Conservation (phyloP, 331 rosid genomes). For the Rosa hybrid region DNA sequence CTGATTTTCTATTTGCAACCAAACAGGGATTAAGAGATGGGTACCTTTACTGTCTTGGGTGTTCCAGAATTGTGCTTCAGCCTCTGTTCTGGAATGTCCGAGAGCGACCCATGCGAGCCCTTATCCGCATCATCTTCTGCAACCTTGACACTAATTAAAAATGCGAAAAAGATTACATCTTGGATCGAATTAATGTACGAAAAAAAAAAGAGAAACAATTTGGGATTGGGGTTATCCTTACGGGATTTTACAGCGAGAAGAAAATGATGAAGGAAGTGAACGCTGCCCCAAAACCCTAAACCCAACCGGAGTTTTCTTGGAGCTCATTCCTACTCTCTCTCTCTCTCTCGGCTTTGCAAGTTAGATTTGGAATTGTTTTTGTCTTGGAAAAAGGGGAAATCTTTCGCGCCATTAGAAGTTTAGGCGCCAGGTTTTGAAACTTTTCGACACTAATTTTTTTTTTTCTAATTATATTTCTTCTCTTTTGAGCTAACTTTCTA, state of each 20-base stretch:
- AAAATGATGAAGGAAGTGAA: conserved; percentile 53
- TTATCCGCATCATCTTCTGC: conserved; percentile 15
- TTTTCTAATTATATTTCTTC: no score
- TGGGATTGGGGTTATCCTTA: conserved; percentile 30
- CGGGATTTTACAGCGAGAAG: conserved; percentile 41
- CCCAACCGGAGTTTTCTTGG: conserved; percentile 31
- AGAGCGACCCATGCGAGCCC: no score
- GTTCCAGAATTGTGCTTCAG: conserved; percentile 32
- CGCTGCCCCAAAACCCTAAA: conserved; percentile 72
- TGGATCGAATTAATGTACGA: neutral
- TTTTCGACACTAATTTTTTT: no score
- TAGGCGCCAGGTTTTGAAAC: neutral
- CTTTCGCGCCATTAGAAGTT: neutral
- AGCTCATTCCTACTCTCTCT: neutral
- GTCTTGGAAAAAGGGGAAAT: no score
- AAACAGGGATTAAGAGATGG: no score
- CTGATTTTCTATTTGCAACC: no score
- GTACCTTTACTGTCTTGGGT: conserved; percentile 54
- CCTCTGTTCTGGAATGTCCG: conserved; percentile 45
- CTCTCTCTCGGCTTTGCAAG: conserved; percentile 9
- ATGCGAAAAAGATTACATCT: neutral
- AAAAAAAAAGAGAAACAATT: neutral
- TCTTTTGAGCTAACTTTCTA: no score
- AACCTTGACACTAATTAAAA: conserved; percentile 34
- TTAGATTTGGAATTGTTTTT: no score